Percentiles rank a stretch among this genome's conserved stretches.
Conservation (phyloP, 163 green algal genomes). For the Chlamydomonas reinhardtii region DNA sequence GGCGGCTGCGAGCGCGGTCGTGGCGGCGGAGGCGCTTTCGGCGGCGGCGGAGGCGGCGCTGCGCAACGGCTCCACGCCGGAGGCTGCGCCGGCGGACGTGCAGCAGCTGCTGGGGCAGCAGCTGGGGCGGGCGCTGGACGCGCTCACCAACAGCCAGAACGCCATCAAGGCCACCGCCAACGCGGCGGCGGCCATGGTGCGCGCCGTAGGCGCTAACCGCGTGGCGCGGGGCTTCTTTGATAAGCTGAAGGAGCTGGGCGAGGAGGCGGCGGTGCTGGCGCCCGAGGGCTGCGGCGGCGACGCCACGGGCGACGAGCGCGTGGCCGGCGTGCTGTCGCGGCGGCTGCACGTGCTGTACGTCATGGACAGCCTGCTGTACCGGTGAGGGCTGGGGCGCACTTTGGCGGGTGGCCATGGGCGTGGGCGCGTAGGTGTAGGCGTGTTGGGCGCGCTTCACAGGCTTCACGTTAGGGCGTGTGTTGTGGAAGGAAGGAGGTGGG, state of each 20-base stretch:
- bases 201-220: slow-evolving; percentile 11
- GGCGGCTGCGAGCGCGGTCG: background rate
- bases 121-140: slow-evolving; percentile 4
- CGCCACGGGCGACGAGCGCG: slow-evolving; percentile 1
- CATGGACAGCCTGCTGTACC: slow-evolving; percentile 34
- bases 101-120: slow-evolving; percentile 22
- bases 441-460: no score
- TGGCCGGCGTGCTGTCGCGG: slow-evolving; percentile 30
- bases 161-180: slow-evolving; percentile 35
- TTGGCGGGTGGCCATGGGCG: background rate
- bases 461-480: no score
- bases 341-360: slow-evolving; percentile 44
- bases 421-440: background rate
- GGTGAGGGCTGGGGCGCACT: background rate
- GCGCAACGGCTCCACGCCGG: background rate
- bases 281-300: slow-evolving; percentile 30
- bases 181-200: slow-evolving; percentile 14
- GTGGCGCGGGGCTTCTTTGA: slow-evolving; percentile 22
- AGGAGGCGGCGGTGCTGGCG: slow-evolving; percentile 32
- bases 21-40: no score
- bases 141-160: slow-evolving; percentile 30
- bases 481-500: no score
- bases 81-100: background rate
- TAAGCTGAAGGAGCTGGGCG: slow-evolving; percentile 17
- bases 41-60: background rate